Conservation (phyloP, 345 rosid genomes). For the Camelina sativa region DNA sequence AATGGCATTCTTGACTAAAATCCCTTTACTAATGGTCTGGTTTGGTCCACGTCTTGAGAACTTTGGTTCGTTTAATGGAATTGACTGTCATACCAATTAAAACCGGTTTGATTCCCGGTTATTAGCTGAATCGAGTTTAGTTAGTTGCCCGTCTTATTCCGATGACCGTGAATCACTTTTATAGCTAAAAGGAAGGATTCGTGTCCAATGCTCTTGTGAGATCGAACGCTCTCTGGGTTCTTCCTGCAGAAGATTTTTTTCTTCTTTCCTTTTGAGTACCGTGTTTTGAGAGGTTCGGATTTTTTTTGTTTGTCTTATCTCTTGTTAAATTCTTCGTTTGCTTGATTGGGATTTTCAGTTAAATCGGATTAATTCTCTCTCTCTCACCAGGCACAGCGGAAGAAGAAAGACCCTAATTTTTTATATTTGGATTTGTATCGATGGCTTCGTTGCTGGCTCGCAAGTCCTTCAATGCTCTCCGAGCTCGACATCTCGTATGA, state of each 20-base stretch:
- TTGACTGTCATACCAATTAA: slow-evolving; percentile 4
- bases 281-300: neutral
- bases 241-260: neutral
- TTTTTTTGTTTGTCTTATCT: neutral
- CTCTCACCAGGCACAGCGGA: slow-evolving; percentile 25
- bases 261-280: slow-evolving; percentile 8
- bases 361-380: neutral
- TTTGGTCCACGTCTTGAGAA: slow-evolving; percentile 18
- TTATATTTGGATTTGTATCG: slow-evolving; percentile 21
- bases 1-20: no score
- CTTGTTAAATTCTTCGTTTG: neutral
- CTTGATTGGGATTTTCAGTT: slow-evolving; percentile 7
- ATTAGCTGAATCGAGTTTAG: slow-evolving; percentile 8
- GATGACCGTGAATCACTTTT: slow-evolving; percentile 2
- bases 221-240: slow-evolving; percentile 20
- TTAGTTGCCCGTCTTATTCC: slow-evolving; percentile 24
- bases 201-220: slow-evolving; percentile 21
- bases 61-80: neutral
- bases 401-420: slow-evolving; percentile 16
- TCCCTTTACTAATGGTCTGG: neutral
- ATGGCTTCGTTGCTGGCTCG: slow-evolving; percentile 88
- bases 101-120: slow-evolving; percentile 34
- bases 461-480: slow-evolving; percentile 68
- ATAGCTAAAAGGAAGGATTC: neutral
- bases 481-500: slow-evolving; percentile 68